Evolutionary conservation across 2,329 filamentous ascomycete genomes (phyloP).

Genomic region (Rutstroemia sp.): DNA sequence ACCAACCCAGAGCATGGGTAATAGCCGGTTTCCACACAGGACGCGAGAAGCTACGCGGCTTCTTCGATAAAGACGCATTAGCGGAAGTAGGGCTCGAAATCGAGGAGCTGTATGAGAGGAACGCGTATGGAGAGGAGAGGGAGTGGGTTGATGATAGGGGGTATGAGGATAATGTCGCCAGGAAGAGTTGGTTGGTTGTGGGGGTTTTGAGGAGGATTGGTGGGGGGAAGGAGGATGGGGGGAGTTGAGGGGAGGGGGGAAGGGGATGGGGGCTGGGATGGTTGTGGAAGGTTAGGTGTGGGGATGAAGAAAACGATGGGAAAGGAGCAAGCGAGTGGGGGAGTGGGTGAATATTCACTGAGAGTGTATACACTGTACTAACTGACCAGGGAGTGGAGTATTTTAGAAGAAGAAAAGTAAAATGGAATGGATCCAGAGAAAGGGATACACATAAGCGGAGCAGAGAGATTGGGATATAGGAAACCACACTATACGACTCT

Average conservation of each 20-base stretch:
- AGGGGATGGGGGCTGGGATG: not conserved
- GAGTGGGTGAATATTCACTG: too few relatives aligned
- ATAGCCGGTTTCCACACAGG: slow-evolving; percentile 69
- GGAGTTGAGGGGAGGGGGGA: not conserved
- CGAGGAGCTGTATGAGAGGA: slow-evolving; percentile 61
- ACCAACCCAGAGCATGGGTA: slow-evolving; percentile 42
- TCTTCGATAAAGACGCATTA: slow-evolving; percentile 48
- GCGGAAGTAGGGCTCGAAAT: slow-evolving; percentile 46
- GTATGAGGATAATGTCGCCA: slow-evolving; percentile 50
- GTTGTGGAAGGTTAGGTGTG: not conserved
- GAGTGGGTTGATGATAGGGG: slow-evolving; percentile 55
- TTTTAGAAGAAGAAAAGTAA: too few relatives aligned
- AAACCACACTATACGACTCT: too few relatives aligned
- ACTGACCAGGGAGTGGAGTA: too few relatives aligned
- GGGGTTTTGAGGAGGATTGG: slow-evolving; percentile 37
- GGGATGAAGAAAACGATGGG: too few relatives aligned
- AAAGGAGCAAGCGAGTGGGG: too few relatives aligned
- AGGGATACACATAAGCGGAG: too few relatives aligned
- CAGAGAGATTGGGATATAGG: too few relatives aligned
- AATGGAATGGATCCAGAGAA: too few relatives aligned
- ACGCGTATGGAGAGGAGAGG: slow-evolving; percentile 56
- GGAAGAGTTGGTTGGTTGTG: slow-evolving; percentile 66
- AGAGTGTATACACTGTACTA: too few relatives aligned
- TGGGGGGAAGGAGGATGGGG: not conserved
- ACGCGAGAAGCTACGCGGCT: slow-evolving; percentile 54